Evolutionary conservation across 306 rosid genomes (phyloP), one percentile per base, ranked within the genome.

Genomic region (Coriaria nepalensis): DNA sequence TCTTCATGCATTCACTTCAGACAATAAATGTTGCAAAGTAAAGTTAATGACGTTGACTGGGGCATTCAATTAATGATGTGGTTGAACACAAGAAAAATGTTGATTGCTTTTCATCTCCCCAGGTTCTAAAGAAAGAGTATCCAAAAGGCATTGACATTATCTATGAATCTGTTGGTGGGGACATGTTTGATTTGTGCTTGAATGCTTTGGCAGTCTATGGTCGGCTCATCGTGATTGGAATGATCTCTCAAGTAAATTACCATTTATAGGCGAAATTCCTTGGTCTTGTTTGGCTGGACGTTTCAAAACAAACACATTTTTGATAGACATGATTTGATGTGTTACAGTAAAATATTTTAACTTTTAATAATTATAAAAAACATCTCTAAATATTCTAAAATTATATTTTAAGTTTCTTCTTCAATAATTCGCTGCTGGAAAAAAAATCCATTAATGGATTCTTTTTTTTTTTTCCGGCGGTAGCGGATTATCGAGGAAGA

Each of bases 131-230:
- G 57, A 73, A 73, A 45, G 93, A 88, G 75, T 88, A 70, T 55
- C 79, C 93, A 1, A 69, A 84, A 62, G 97, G 97, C 44, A 34
- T 84, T 44, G 93, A 88, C 64, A 70, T 84, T 69, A 76, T 88
- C 70, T 88, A 88, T 38, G 97, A 88, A 76, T 84, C 95, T 36
- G 97, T 88, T 53, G 97, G 97, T 2, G 97, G 97, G n/a, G 73
- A 73, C 65, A 84, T 88, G 97, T 69, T 88, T 32, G 69, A 71
- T 52, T 59, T 84, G 78, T 84, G 97, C 73, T 60, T 88, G 75
- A 73, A 81, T 70, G 82, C 97, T 55, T 73, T 88, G 72, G 97
- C 82, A 33, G 59, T 79, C 53, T 68, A 78, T 57, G 97, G 97
- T 20, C 68, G 80, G 44, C 84, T 88, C 61, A 71, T 88, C 52